Evolutionary conservation across 2,329 filamentous ascomycete genomes (phyloP).

Genomic region (Phaeosphaeria sp.): DNA sequence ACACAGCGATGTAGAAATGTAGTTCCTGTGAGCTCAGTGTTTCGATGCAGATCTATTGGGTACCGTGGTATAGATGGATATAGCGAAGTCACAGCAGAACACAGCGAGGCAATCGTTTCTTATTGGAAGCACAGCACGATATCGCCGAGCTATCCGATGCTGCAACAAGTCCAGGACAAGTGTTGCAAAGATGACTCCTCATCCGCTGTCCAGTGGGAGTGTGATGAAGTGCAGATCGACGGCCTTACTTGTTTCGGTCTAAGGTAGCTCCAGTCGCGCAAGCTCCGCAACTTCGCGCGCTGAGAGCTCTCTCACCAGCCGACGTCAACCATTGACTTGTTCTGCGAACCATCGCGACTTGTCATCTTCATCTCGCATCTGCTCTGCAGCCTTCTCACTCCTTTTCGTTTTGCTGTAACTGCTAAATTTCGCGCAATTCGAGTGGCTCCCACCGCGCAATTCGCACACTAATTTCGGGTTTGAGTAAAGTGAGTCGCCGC

Average conservation of each 20-base stretch:
- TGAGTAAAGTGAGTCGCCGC: slow-evolving; percentile 34
- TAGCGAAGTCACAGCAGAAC: too few species aligned
- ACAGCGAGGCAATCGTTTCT: too few species aligned
- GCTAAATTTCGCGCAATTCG: slow-evolving; percentile 13
- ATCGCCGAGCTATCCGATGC: too few species aligned
- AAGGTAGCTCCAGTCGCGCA: not conserved
- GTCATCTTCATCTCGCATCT: slow-evolving; percentile 11
- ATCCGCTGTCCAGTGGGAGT: too few species aligned
- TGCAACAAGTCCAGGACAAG: too few species aligned
- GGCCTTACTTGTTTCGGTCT: not conserved
- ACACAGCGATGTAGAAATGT: too few species aligned
- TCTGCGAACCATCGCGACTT: slow-evolving; percentile 22
- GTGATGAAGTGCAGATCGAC: not conserved
- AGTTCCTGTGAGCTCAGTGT: too few species aligned
- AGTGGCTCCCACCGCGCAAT: slow-evolving; percentile 16
- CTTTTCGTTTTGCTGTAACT: slow-evolving; percentile 2
- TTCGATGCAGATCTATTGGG: too few species aligned
- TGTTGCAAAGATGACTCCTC: too few species aligned
- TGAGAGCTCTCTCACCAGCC: slow-evolving; percentile 4
- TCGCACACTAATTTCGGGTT: slow-evolving; percentile 35
- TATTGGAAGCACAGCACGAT: too few species aligned
- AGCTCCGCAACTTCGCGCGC: not conserved
- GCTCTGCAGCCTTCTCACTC: slow-evolving; percentile 14
- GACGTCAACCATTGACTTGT: slow-evolving; percentile 5
- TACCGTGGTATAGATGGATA: too few species aligned